Base-by-base conservation (phyloP, 106 monocot species). In the Narthecium ossifragum region DNA sequence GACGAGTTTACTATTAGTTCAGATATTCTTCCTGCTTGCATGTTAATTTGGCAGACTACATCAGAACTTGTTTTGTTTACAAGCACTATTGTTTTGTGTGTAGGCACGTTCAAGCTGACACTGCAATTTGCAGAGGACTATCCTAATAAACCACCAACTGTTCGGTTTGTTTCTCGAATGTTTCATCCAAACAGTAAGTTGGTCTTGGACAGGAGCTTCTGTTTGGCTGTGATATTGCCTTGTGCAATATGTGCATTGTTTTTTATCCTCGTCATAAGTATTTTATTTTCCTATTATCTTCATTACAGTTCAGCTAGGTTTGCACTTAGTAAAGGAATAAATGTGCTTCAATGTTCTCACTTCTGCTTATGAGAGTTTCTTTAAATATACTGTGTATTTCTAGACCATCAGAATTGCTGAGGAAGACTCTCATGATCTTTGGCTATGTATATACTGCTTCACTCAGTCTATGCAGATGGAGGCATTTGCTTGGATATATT, bases 131-230 rank as follows among this genome's bases (percentile, higher is more conserved):
- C 70, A 10, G 70, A 77, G 62, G 70, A 70, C 38, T 77, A 70
- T 53, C 76, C 76, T 27, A 77, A 77, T 64, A 70, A 76, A 43
- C 70, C 69, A 47, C 69, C 76, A 24, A 70, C 70, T 51, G 70
- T 76, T 1, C 70, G 76, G 32, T 76, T 76, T 64, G 70, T 76
- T 21, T 76, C 76, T 8, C 46, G 76, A 27, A 76, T 76, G 76
- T 76, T 76, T 53, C 76, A 76, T 64, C 76, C 76, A 28, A 76
- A 76, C 34, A 76, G 76, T 76, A 69, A 63, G 76, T 59, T 46
- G 7, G 23, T 29, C 2, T 26, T 53, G 20, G 5, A 52, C 2
- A 5, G 2, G n/a, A n/a, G n/a, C n/a, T 6, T 41, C 21, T 23
- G 4, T 26, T 28, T 30, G 5, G 52, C 41, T 8, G 13, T 4